phyloP scores from a whole-genome alignment of 192 early-diverging fungal species.

The Backusella luteola region DNA sequence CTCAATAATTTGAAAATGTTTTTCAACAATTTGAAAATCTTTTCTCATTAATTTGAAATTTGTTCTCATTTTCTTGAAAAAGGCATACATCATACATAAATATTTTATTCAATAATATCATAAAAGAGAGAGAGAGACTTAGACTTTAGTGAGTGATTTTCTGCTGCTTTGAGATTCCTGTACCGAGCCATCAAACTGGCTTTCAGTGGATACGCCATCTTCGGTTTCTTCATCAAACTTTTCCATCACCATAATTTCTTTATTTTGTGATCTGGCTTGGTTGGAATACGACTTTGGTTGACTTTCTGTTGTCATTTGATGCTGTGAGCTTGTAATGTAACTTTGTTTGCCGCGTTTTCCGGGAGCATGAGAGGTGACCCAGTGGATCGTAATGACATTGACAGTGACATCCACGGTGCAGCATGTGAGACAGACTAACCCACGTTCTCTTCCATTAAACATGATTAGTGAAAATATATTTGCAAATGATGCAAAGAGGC shows the following conservation, averaged over 20 bases:
- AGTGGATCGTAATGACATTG: slow-evolving; percentile 33
- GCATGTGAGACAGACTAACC: slow-evolving; percentile 45
- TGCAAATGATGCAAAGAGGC: slow-evolving; percentile 36
- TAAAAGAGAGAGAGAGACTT: not conserved
- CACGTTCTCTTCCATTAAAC: slow-evolving; percentile 43
- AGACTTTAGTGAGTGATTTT: slow-evolving; percentile 4
- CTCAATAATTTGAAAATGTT: too few species aligned
- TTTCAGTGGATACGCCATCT: not conserved
- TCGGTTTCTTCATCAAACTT: not conserved
- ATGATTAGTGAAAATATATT: slow-evolving; percentile 43
- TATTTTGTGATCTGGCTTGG: not conserved
- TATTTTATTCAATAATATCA: not conserved
- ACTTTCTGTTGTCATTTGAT: not conserved
- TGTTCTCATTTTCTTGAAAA: too few species aligned
- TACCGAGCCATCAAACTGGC: not conserved
- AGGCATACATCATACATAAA: not conserved
- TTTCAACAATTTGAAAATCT: too few species aligned
- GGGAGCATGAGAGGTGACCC: slow-evolving; percentile 14
- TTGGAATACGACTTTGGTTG: not conserved
- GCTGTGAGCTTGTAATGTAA: not conserved
- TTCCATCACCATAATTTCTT: not conserved
- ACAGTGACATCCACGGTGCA: slow-evolving; percentile 53
- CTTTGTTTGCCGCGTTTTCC: slow-evolving; percentile 4
- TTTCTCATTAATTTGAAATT: too few species aligned
- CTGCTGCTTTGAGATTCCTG: not conserved